Conservation (phyloP, 2,329 filamentous ascomycete species). For the Alternaria burnsii region DNA sequence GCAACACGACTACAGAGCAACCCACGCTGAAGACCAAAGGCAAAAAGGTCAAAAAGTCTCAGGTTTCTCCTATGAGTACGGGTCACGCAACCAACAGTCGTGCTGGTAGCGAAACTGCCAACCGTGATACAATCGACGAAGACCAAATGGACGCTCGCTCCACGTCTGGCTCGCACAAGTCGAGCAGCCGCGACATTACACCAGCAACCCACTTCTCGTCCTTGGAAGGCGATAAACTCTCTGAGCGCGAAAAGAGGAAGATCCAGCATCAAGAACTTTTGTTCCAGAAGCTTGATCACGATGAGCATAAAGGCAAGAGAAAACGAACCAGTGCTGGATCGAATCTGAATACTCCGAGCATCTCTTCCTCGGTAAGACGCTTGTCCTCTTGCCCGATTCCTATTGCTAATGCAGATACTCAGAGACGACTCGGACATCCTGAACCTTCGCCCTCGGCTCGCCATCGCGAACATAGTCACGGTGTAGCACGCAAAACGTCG, state of each 20-base stretch:
- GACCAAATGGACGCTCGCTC: conserved; percentile 65
- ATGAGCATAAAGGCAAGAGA: conserved; percentile 62
- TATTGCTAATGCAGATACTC: conserved; percentile 32
- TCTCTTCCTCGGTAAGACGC: conserved; percentile 53
- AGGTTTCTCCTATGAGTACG: conserved; percentile 64
- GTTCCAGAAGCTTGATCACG: conserved; percentile 67
- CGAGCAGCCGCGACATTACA: conserved; percentile 68
- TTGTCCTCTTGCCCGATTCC: conserved; percentile 20
- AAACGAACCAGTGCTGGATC: conserved; percentile 66
- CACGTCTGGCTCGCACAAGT: conserved; percentile 64
- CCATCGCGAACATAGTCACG: conserved; percentile 47
- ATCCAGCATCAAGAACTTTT: conserved; percentile 69
- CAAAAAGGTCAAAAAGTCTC: conserved; percentile 59
- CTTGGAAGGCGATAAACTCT: conserved; percentile 61
- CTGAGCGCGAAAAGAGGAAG: conserved; percentile 69
- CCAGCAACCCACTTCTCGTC: conserved; percentile 63
- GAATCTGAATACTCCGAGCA: conserved; percentile 60
- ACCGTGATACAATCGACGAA: conserved; percentile 61
- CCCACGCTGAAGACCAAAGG: conserved; percentile 53
- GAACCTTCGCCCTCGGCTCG: conserved; percentile 49
- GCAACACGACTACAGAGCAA: conserved; percentile 40
- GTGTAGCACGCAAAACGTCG: conserved; percentile 47
- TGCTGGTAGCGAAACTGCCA: conserved; percentile 66
- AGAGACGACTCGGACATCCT: conserved; percentile 50
- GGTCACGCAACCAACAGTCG: conserved; percentile 64